phyloP scores from a whole-genome alignment of 805 yeast genomes.

The Yueomyces sinensis region DNA sequence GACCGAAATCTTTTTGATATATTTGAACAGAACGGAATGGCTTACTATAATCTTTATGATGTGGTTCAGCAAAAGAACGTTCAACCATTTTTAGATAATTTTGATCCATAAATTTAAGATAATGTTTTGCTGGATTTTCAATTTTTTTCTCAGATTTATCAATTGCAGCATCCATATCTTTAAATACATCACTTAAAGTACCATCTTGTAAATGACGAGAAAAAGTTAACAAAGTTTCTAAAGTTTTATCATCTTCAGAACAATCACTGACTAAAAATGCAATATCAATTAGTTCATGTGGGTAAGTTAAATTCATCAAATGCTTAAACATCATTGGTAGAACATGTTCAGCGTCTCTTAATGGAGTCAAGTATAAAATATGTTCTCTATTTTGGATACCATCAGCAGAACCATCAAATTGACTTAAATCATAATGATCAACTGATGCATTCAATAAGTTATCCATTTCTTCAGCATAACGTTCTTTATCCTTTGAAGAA shows the following conservation, averaged over 20 bases:
- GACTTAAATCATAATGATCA: constrained; percentile 48
- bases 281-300: constrained; percentile 65
- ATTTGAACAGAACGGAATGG: constrained; percentile 75
- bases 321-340: constrained; percentile 75
- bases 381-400: constrained; percentile 45
- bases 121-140: constrained; percentile 47
- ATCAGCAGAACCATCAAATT: constrained; percentile 38
- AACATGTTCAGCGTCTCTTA: constrained; percentile 66
- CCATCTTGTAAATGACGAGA: constrained; percentile 61
- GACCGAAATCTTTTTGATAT: constrained; percentile 76
- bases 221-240: constrained; percentile 52
- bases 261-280: constrained; percentile 77
- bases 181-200: constrained; percentile 34
- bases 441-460: constrained; percentile 34
- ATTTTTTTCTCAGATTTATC: constrained; percentile 21
- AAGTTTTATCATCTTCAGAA: constrained; percentile 49
- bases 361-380: constrained; percentile 58
- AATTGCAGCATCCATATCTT: constrained; percentile 10
- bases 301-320: constrained; percentile 76
- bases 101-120: constrained; percentile 57
- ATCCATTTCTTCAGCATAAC: constrained; percentile 23
- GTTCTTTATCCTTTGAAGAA: constrained; percentile 18
- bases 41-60: constrained; percentile 43
- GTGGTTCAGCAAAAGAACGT: constrained; percentile 52
- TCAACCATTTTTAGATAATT: constrained; percentile 44